Evolutionary conservation across 2,329 filamentous ascomycete species (phyloP), one percentile per base, ranked within the genome.

Genomic region (Scytalidium lignicola): DNA sequence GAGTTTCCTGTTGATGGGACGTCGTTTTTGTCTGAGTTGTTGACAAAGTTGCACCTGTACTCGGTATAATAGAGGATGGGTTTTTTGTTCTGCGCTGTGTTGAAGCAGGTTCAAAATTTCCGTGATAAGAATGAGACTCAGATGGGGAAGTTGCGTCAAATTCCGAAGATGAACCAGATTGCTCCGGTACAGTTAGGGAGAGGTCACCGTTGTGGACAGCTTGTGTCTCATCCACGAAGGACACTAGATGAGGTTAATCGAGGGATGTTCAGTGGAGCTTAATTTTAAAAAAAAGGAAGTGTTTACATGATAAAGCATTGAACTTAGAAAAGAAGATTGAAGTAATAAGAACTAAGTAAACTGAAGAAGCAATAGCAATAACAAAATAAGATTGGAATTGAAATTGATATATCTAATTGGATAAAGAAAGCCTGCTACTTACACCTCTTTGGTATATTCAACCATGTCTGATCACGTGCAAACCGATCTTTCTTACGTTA

Each of bases 211-310:
- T 13, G 15, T 37, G 32, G 15, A 52, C 29, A 3, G 22, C 41
- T 40, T 48, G 43, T 17, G 55, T 57, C 42, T 57, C 52, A 41
- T 57, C 55, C 7, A 55, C 43, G 26, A 55, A 55, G 7, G 50
- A 51, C 37, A 57, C 55, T 57, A 17, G 9, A 22, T 37, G 32
- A 13, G 15, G 15, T 37, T 37, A 37, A 37, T 37, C n/a, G 15
- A n/a, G n/a, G 15, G 7, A 5, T 37, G n/a, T 37, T 17, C 15
- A n/a, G n/a, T n/a, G n/a, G n/a, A n/a, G n/a, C n/a, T n/a, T n/a
- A n/a, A n/a, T n/a, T n/a, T n/a, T n/a, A n/a, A n/a, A n/a, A n/a
- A n/a, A n/a, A n/a, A n/a, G n/a, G n/a, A n/a, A n/a, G n/a, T n/a
- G n/a, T n/a, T n/a, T n/a, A n/a, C n/a, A n/a, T n/a, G n/a, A n/a